Evolutionary conservation across 148 eudicot genomes (phyloP), one percentile per base, ranked within the genome.

Genomic region (Gaultheria prostrata): DNA sequence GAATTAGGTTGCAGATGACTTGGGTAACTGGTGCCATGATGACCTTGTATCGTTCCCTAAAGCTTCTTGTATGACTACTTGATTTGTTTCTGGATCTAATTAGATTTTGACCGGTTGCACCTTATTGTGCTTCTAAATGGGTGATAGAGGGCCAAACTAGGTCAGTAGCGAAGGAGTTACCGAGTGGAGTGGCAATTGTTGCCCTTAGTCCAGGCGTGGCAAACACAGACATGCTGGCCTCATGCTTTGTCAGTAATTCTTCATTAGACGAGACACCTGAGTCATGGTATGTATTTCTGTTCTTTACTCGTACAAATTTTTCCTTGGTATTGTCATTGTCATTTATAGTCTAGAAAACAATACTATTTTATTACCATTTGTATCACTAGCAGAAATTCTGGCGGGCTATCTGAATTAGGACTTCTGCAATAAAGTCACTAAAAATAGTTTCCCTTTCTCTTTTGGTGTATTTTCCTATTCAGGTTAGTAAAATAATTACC

Each of bases 71-170:
- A 9, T 15, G 32, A 28, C 28, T 57, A 28, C 43, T 54, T 57
- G 50, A 54, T 49, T 67, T 30, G 51, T 28, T 65, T 30, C 59
- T 86, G 53, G 69, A 30, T 30, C 78, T 82, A 49, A 78, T 79
- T 77, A 28, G 54, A 30, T 28, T 20, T 72, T 80, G 49, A 61
- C 87, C 93, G 99, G 99, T 96, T 81, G 95, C 99, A 46, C 99
- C 99, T 45, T 96, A 96, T 86, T 96, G 98, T 89, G 98, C 99
- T 88, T 96, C 99, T 84, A 96, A 96, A 90, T 96, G 99, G 99
- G 99, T 98, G 56, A 86, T 94, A 80, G 99, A 96, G 86, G 99
- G 99, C 73, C 87, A 94, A 85, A 89, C 90, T 45, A 93, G 91
- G 88, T 79, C 99, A 81, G 97, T 91, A 73, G 98, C 98, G 26